Base-by-base conservation (phyloP, 2,329 filamentous ascomycete species). In the Colletotrichum graminicola region DNA sequence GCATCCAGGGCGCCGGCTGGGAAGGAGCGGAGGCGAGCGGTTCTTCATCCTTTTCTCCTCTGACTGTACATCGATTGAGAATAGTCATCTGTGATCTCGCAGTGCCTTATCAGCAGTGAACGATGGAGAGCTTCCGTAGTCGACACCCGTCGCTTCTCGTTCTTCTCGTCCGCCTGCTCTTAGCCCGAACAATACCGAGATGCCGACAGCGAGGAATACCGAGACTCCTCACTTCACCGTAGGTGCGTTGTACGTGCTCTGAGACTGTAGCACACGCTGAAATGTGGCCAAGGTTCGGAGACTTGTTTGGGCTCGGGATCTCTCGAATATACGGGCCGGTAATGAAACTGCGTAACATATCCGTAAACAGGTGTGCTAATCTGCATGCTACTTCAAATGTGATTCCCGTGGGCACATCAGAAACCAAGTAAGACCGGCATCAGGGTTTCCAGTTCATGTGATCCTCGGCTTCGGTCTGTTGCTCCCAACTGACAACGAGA, bases 291-390 rank as follows among this genome's bases (percentile, higher is more conserved):
- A 5, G 10, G 6, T 21, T n/a, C 21, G 51, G 51, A 10, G 23
- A 21, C 1, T 12, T 54, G 8, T 5, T 12, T 34, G 21, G 51
- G 29, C 21, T 34, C 10, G 16, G 51, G 8, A 11, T 34, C 8
- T 54, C 18, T 34, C 29, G 18, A 54, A 34, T 10, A 1, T 21
- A 3, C 29, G 7, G 10, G 16, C 29, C 4, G 51, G 47, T 16
- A 11, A 18, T 54, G 12, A 34, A 6, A n/a, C 18, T 6, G 18
- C 29, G 18, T 6, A 18, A 26, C 51, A 34, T 21, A 7, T 2
- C 8, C 18, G 4, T n/a, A n/a, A n/a, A n/a, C n/a, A n/a, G 10
- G 3, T 6, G 3, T n/a, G 18, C 3, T 18, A 6, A n/a, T 1
- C 8, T 10, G 2, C 6, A 16, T 26, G 11, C 23, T 2, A 12